A percentile compares a stretch with the other conserved stretches of the same genome.
phyloP scores from a whole-genome alignment of 2,329 filamentous ascomycete genomes.

The Fusarium protoensiforme region DNA sequence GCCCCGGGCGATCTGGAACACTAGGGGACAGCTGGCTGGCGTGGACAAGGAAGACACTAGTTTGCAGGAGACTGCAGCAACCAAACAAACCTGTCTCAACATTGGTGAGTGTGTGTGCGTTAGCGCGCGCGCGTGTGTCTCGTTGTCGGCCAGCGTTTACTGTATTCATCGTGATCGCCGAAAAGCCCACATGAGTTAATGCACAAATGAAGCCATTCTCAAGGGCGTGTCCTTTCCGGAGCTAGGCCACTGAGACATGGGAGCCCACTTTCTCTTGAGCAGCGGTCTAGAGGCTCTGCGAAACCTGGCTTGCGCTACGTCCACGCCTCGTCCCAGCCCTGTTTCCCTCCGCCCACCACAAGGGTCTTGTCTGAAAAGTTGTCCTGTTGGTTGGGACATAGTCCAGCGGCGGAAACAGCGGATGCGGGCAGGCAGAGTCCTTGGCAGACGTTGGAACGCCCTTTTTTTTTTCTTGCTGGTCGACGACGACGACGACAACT shows the following conservation, averaged over 20 bases:
- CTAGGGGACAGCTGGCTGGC: background rate
- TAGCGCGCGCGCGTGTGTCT: background rate
- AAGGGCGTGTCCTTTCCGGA: background rate
- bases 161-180: background rate
- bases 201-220: background rate
- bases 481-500: background rate
- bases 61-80: background rate
- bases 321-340: background rate
- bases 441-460: background rate
- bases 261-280: background rate
- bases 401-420: background rate
- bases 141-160: background rate
- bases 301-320: background rate
- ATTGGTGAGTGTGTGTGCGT: background rate
- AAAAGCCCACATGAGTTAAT: background rate
- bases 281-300: conserved; percentile 4
- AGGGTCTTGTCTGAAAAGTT: background rate
- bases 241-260: background rate
- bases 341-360: background rate
- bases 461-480: background rate
- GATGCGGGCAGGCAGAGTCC: background rate
- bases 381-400: background rate
- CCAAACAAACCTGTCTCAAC: background rate
- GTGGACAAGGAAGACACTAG: background rate
- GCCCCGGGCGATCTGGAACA: conserved; percentile 1